These are phyloP conservation scores for Pogostemon cablin DNA, from an alignment of 257 asterid species.

Conservation along the genomic window DNA sequence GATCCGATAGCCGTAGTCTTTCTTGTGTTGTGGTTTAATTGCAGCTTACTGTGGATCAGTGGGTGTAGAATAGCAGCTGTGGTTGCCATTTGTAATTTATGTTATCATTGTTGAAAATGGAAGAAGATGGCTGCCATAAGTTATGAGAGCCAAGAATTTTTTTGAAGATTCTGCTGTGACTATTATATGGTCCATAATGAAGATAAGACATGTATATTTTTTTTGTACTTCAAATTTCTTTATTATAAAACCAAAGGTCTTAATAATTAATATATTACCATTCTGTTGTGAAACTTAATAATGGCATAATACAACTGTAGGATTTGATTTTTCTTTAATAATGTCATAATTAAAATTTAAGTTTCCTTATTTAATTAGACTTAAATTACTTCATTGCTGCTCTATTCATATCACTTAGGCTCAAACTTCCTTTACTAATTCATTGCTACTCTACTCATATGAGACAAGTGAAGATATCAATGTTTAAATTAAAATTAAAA, in stretches of 20 bases:
- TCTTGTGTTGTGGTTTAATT: background rate
- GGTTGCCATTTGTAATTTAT: slow-evolving; percentile 28
- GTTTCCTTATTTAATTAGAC: too few species aligned
- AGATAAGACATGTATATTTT: slow-evolving; percentile 38
- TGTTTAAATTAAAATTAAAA: too few species aligned
- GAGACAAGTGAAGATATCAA: too few species aligned
- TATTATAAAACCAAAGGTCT: background rate
- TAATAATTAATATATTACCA: too few species aligned
- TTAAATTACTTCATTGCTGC: too few species aligned
- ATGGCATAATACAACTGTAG: too few species aligned
- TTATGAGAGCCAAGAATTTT: background rate
- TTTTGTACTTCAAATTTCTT: background rate
- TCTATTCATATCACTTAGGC: too few species aligned
- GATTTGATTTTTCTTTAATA: too few species aligned
- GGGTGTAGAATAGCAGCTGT: slow-evolving; percentile 40
- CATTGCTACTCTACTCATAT: too few species aligned
- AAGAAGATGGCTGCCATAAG: slow-evolving; percentile 25
- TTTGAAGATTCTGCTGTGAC: slow-evolving; percentile 21
- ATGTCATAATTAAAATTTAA: too few species aligned
- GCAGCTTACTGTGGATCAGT: slow-evolving; percentile 21
- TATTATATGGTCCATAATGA: slow-evolving; percentile 40
- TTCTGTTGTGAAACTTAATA: too few species aligned
- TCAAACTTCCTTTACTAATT: too few species aligned
- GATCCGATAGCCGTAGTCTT: background rate
- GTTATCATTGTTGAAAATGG: background rate